Evolutionary conservation across 116 monocot genomes (phyloP).

Genomic region (Phalaenopsis hybrid): DNA sequence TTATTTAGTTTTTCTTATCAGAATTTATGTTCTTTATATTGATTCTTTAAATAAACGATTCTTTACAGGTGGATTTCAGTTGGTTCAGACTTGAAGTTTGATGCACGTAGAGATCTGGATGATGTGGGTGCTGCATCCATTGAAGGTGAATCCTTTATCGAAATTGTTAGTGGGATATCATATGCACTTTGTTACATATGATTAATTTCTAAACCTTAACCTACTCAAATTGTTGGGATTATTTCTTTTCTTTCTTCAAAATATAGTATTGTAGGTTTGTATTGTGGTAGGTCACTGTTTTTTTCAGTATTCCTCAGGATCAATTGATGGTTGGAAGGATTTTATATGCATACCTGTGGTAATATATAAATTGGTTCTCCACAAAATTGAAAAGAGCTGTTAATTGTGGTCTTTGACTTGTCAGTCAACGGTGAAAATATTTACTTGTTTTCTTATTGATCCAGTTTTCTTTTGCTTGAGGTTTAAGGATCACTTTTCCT

Average conservation of each 20-base stretch:
- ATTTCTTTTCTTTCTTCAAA: neutral
- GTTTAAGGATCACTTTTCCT: too few species aligned
- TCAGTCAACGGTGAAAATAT: neutral
- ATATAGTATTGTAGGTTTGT: neutral
- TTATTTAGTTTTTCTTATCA: neutral
- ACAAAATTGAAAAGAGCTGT: neutral
- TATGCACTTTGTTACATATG: neutral
- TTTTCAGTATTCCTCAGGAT: neutral
- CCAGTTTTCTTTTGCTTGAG: neutral
- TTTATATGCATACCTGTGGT: neutral
- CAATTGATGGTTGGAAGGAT: neutral
- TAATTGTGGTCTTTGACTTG: neutral
- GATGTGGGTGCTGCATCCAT: conserved; percentile 83
- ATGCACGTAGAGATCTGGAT: conserved; percentile 97
- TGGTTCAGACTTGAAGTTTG: conserved; percentile 96
- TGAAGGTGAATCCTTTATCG: conserved; percentile 45
- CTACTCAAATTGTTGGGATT: neutral
- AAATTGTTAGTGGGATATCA: neutral
- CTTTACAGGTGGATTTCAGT: conserved; percentile 85
- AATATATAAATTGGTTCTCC: neutral
- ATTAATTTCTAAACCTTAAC: neutral
- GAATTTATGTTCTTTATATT: neutral
- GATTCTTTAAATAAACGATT: too few species aligned
- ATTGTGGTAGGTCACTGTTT: neutral
- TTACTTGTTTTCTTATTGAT: neutral